Percentiles rank a stretch among this genome's conserved stretches.
These are phyloP conservation scores for Phymatotrichopsis omnivora DNA, from an alignment of 2,329 filamentous ascomycete genomes.

Conservation along the genomic window DNA sequence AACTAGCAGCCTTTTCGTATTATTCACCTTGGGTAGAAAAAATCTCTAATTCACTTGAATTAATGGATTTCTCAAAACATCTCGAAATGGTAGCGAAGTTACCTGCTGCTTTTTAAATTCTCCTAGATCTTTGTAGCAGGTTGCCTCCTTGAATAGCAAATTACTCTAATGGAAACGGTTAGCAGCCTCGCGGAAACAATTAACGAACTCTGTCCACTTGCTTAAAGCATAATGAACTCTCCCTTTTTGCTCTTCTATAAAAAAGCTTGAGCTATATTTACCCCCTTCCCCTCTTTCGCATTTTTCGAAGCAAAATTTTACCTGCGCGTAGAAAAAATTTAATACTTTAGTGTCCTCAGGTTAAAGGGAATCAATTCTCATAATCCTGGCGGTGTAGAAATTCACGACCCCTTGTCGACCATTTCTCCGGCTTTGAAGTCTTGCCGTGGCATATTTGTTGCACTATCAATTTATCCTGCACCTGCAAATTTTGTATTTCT, in stretches of 20 bases:
- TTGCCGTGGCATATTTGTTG: slow-evolving; percentile 11
- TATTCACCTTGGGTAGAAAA: slow-evolving; percentile 5
- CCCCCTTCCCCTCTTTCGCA: slow-evolving; percentile 11
- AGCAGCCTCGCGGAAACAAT: slow-evolving; percentile 16
- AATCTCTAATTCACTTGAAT: slow-evolving; percentile 3
- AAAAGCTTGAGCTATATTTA: slow-evolving; percentile 13
- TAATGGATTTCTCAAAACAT: background rate
- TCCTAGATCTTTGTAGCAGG: slow-evolving; percentile 11
- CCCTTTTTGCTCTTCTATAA: slow-evolving; percentile 19
- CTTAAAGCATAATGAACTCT: slow-evolving; percentile 8
- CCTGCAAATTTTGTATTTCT: too few species aligned
- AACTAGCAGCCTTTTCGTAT: slow-evolving; percentile 6
- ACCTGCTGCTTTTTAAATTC: slow-evolving; percentile 13
- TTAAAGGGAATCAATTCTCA: slow-evolving; percentile 1
- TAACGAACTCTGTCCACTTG: slow-evolving; percentile 13
- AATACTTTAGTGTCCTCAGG: too few species aligned
- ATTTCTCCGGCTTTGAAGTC: slow-evolving; percentile 7
- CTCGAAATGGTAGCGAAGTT: background rate
- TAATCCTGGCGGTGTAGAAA: slow-evolving; percentile 17
- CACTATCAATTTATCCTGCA: slow-evolving; percentile 13
- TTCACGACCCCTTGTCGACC: slow-evolving; percentile 13
- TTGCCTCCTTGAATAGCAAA: slow-evolving; percentile 3
- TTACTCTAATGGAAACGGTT: slow-evolving; percentile 16
- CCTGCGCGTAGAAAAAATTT: too few species aligned
- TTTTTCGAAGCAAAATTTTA: slow-evolving; percentile 24